Evolutionary conservation across 1,139 yeast species (phyloP), one percentile per base, ranked within the genome.

Genomic region (Scheffersomyces lignicola): DNA sequence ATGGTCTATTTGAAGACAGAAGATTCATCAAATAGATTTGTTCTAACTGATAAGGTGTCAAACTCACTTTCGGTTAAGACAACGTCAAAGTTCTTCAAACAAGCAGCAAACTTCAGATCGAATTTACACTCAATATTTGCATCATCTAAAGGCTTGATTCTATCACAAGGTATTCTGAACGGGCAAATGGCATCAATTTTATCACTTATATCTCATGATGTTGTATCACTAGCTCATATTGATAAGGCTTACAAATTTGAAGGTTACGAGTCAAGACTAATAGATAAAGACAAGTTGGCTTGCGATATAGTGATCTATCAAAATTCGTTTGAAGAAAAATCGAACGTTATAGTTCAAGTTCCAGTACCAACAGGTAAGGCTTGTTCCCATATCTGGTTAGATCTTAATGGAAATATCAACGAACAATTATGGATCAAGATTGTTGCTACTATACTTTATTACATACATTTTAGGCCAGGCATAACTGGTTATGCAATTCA

Each of bases 361-460:
- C 61, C 74, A 0, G 74, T 83, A 1, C 84, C 90, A 0, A 54
- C 69, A 3, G 83, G 80, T 0, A 60, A 66, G 18, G 79, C 92
- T 2, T 81, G 88, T 39, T 74, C 84, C 1, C 76, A 76, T 33
- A 58, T 85, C 8, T 88, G 96, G 96, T 65, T 85, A 7, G 85
- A 82, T 45, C 57, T 82, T 22, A 57, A 67, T 28, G 94, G 95
- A 1, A 58, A 68, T 18, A 68, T 86, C 17, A 79, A 83, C 45
- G 60, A 58, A 17, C 55, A 56, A 0, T 56, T 85, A n/a, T 88
- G 95, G 90, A 58, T 60, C 9, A 72, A 69, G 36, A 54, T 82
- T 0, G 56, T 83, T 1, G 59, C 70, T 18, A 66, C 77, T n/a
- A 43, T 79, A 0, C 40, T 80, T 1, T 60, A 69, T 38, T 68